Evolutionary conservation across 108 stramenopile species (phyloP).

Genomic region (Cyclotella sp.): DNA sequence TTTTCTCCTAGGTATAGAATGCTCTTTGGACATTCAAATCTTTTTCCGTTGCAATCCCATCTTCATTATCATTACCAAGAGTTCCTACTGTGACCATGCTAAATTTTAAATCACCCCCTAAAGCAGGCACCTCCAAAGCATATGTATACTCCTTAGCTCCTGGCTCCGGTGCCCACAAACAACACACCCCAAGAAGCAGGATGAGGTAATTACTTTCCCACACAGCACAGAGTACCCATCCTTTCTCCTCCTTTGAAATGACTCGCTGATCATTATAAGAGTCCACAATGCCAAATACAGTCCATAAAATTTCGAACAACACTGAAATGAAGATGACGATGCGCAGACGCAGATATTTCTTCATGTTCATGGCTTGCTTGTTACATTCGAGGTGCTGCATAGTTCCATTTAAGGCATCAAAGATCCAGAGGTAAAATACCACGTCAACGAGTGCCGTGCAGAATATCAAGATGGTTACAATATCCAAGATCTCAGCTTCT

Average conservation of each 20-base stretch:
- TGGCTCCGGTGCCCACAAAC: conserved; percentile 81
- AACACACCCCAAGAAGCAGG: conserved; percentile 70
- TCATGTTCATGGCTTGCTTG: conserved; percentile 77
- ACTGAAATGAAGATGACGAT: conserved; percentile 79
- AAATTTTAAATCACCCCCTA: conserved; percentile 56
- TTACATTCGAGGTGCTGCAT: conserved; percentile 88
- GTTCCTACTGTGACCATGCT: conserved; percentile 45
- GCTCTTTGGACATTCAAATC: conserved; percentile 28
- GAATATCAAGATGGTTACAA: conserved; percentile 75
- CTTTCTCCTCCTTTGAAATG: conserved; percentile 63
- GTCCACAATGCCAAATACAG: conserved; percentile 83
- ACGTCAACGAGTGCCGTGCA: conserved; percentile 70
- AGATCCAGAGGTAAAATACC: conserved; percentile 85
- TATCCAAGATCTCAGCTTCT: conserved; percentile 77
- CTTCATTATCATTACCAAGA: conserved; percentile 39
- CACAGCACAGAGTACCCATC: conserved; percentile 72
- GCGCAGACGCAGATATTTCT: conserved; percentile 78
- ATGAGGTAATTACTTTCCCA: conserved; percentile 84
- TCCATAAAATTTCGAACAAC: conserved; percentile 78
- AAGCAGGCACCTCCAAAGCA: conserved; percentile 82
- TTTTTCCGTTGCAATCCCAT: conserved; percentile 31
- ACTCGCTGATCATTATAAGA: conserved; percentile 70
- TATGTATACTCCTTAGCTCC: conserved; percentile 87
- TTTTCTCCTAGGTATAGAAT: conserved; percentile 24
- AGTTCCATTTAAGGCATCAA: conserved; percentile 79